Evolutionary conservation across 2,329 filamentous ascomycete genomes (phyloP), one percentile per base, ranked within the genome.

Genomic region (Fusarium sp.): DNA sequence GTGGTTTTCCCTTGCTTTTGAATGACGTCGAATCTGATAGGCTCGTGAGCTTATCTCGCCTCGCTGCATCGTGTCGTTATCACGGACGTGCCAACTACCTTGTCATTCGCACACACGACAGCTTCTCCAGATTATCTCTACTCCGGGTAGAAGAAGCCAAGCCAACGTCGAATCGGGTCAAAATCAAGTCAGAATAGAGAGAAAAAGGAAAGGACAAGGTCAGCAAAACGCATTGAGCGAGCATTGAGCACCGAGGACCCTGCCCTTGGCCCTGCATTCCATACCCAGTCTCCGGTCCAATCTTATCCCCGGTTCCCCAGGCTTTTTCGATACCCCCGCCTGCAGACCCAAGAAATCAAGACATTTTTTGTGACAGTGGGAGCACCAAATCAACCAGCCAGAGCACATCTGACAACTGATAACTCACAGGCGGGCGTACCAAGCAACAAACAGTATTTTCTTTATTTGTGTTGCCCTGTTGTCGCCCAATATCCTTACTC

Each of bases 11-110:
- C 56, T 58, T 49, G 35, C 66, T 55, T 59, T 66, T 80, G 83
- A 87, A 87, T 87, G 85, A 86, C 84, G 80, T 68, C 52, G 52
- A 67, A 66, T 62, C 81, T 79, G 81, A 86, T 84, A 85, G 85
- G 81, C 79, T 79, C 55, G 33, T 56, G 81, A 78, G 81, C 84
- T 84, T 86, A 86, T 86, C 84, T 87, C 76, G 83, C 83, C 65
- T 62, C 43, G 46, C 22, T 49, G 13, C 33, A 56, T 61, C 22
- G 13, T 30, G 49, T 61, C 22, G 26, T 32, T 63, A 52, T 52
- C 62, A 35, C 24, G 11, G 39, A 19, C 24, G 11, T 33, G 17
- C 43, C 17, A 30, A 19, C 43, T 20, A 24, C 24, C 53, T 47
- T 55, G 43, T 56, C 47, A 40, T 37, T 56, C 26, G 40, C 43